phyloP scores from a whole-genome alignment of 768 basidiomycete genomes.

The Suillus subalutaceus region DNA sequence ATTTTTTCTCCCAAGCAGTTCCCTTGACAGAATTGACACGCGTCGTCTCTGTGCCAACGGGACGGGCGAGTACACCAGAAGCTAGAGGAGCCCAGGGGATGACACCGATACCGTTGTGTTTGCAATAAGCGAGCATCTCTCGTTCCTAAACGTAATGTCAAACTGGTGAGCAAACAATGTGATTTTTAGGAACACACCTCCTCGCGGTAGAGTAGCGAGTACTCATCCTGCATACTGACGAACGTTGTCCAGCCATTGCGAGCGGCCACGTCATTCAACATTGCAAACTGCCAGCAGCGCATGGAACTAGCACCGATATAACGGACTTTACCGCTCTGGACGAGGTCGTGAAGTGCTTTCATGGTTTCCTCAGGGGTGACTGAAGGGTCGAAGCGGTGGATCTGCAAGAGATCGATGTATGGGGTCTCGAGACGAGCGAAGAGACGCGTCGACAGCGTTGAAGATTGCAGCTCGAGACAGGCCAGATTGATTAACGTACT shows the following conservation, averaged over 20 bases:
- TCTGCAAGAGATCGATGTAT: conserved; percentile 46
- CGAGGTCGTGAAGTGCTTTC: conserved; percentile 53
- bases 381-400: conserved; percentile 43
- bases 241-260: conserved; percentile 54
- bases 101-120: conserved; percentile 51
- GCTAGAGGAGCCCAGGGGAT: conserved; percentile 55
- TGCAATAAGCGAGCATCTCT: conserved; percentile 49
- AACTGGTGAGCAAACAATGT: background rate
- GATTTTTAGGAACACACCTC: conserved; percentile 35
- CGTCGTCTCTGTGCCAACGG: conserved; percentile 29
- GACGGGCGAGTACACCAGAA: conserved; percentile 42
- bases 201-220: conserved; percentile 56
- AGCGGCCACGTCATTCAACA: conserved; percentile 47
- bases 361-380: conserved; percentile 49
- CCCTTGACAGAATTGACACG: conserved; percentile 23
- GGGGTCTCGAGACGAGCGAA: conserved; percentile 38
- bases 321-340: conserved; percentile 49
- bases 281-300: conserved; percentile 48
- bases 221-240: conserved; percentile 57
- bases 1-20: conserved; percentile 25
- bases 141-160: conserved; percentile 36
- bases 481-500: conserved; percentile 36
- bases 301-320: conserved; percentile 55
- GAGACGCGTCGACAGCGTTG: conserved; percentile 40
- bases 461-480: conserved; percentile 41